Evolutionary conservation across 2,329 filamentous ascomycete species (phyloP), one percentile per base, ranked within the genome.

Genomic region (Paecilomyces sp.): DNA sequence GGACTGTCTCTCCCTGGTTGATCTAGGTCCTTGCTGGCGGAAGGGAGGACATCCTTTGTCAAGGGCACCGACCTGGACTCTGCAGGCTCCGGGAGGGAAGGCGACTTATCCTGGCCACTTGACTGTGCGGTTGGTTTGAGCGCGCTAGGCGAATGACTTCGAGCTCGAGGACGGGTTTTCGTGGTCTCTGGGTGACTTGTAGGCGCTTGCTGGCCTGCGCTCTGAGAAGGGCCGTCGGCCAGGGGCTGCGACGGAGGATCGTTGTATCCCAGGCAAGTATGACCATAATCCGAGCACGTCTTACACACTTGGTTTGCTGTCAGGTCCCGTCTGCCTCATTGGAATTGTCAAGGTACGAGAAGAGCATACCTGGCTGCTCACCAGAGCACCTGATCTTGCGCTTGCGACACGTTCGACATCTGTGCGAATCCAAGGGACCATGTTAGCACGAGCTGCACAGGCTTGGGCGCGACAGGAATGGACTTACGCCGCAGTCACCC

Each of bases 311-410:
- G 15, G 30, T 3, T 34, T 57, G 22, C n/a, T 8, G 34, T 64
- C 58, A 64, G 63, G 57, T 30, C 9, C 33, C 18, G 51, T 18
- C 8, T 12, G 58, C 59, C 52, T 59, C 62, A 60, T 31, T 60
- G 61, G 12, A 18, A 47, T 47, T 47, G 41, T 18, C 15, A n/a
- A 31, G 30, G 22, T n/a, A 25, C 12, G 24, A 28, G 25, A 36
- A 30, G 54, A 51, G 12, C 28, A 58, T 50, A 77, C 75, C 76
- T 60, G 88, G 88, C 63, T 87, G 85, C 74, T 90, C 88, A 62
- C 88, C 88, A 54, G 87, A 88, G 72, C 88, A 91, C 71, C 88
- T 81, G 57, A 88, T 91, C 76, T 91, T 91, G 69, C 88, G 84
- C 72, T 86, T 89, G 67, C 88, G 86, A 76, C 88, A 91, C 51